These are phyloP conservation scores for Rhizophagus sp. DNA, from an alignment of 192 early-diverging fungal genomes.

Conservation along the genomic window DNA sequence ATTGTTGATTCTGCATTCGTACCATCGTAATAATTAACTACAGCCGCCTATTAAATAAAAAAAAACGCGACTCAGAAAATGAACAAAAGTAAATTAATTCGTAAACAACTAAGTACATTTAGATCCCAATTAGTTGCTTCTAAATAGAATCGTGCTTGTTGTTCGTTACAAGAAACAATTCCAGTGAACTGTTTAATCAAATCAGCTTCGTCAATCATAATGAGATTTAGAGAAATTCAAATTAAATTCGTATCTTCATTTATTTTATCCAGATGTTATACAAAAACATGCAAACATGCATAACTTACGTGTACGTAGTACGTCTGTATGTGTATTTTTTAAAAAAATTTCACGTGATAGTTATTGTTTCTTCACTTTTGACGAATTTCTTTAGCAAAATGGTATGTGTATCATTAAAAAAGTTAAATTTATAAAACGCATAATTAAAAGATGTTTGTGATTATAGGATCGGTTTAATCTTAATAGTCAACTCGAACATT, in stretches of 20 bases:
- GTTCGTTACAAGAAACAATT: slow-evolving; percentile 52
- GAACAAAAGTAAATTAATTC: neutral
- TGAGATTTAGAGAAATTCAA: neutral
- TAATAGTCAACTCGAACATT: slow-evolving; percentile 81
- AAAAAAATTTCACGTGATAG: too few relatives aligned
- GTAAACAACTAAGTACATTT: slow-evolving; percentile 44
- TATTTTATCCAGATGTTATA: too few relatives aligned
- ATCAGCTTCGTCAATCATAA: slow-evolving; percentile 51
- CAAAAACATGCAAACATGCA: neutral
- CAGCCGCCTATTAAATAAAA: slow-evolving; percentile 49
- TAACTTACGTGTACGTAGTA: neutral
- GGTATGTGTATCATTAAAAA: too few relatives aligned
- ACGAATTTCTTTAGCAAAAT: too few relatives aligned
- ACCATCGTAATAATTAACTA: slow-evolving; percentile 71
- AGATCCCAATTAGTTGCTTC: slow-evolving; percentile 82
- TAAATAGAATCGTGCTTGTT: slow-evolving; percentile 71
- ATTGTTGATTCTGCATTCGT: neutral
- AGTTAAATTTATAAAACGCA: neutral
- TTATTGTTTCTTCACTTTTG: too few relatives aligned
- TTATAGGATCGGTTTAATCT: slow-evolving; percentile 65
- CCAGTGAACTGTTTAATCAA: slow-evolving; percentile 61
- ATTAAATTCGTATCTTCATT: too few relatives aligned
- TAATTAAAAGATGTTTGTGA: neutral
- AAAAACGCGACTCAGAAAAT: neutral
- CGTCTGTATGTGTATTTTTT: too few relatives aligned